phyloP scores from a whole-genome alignment of 371 early-diverging fungal species.

The Mucor saturninus region DNA sequence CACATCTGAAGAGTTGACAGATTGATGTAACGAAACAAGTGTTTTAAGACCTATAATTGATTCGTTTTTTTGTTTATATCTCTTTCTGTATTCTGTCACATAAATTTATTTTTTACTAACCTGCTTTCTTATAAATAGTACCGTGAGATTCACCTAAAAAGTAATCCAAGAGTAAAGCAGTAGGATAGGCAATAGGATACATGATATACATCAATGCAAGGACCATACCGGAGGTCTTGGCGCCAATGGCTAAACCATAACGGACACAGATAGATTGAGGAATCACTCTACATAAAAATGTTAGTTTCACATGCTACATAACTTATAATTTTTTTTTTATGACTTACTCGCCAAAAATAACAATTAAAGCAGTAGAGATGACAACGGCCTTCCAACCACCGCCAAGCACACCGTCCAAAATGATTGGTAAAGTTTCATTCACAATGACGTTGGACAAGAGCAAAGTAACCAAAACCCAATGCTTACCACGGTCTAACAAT shows the following conservation, averaged over 20 bases:
- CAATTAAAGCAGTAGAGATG: constrained; percentile 85
- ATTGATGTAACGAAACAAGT: constrained; percentile 86
- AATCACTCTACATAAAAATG: constrained; percentile 36
- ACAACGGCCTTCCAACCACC: constrained; percentile 88
- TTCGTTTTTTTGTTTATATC: neutral
- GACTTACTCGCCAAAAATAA: constrained; percentile 91
- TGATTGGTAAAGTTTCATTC: constrained; percentile 94
- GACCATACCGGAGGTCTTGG: constrained; percentile 70
- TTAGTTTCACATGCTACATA: neutral
- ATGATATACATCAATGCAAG: constrained; percentile 67
- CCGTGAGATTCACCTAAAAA: constrained; percentile 86
- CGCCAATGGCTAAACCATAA: constrained; percentile 84
- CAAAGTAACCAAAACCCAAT: constrained; percentile 89
- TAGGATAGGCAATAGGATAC: constrained; percentile 83
- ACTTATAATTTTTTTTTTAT: neutral
- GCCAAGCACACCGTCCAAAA: constrained; percentile 81
- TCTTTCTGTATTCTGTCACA: neutral
- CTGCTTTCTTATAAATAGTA: constrained; percentile 78
- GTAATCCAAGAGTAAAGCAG: constrained; percentile 77
- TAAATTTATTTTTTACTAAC: neutral
- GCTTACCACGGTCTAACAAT: constrained; percentile 74
- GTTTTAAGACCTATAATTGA: constrained; percentile 73
- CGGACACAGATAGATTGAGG: constrained; percentile 64
- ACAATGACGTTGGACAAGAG: constrained; percentile 91
- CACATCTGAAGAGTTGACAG: constrained; percentile 63